Conservation (phyloP, 176 grass and related monocot species). For the Phoenix roebelenii region DNA sequence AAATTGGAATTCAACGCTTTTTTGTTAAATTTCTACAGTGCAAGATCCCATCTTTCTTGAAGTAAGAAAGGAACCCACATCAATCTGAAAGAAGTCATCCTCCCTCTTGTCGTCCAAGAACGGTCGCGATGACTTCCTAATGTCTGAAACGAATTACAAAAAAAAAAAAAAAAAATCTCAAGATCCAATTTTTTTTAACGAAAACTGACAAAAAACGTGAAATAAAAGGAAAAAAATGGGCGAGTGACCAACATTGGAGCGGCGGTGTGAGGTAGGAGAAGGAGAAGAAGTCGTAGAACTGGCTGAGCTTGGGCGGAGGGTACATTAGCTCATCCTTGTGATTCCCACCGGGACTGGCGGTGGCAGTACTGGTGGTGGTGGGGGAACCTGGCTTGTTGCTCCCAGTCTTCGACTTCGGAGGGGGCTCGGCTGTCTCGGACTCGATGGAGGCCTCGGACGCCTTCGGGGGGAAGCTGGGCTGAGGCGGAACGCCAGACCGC, state of each 20-base stretch:
- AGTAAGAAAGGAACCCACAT: constrained; percentile 42
- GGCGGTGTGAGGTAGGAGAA: constrained; percentile 77
- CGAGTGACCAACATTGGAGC: constrained; percentile 49
- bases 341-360: constrained; percentile 7
- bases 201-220: not conserved
- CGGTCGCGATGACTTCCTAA: constrained; percentile 60
- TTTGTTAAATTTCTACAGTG: too few relatives aligned
- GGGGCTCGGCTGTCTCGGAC: constrained; percentile 5
- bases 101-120: constrained; percentile 76
- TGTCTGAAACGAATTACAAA: constrained; percentile 42
- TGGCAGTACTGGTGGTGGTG: not conserved
- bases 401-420: constrained; percentile 14
- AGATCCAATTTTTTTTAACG: not conserved
- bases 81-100: constrained; percentile 89
- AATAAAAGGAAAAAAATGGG: not conserved
- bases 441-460: not conserved
- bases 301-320: constrained; percentile 74
- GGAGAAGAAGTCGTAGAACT: constrained; percentile 98
- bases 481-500: not conserved
- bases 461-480: not conserved
- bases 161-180: not conserved
- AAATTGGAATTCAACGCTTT: not conserved
- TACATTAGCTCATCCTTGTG: constrained; percentile 76
- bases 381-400: constrained; percentile 15
- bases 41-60: too few relatives aligned